Base-by-base conservation (phyloP, 2,329 filamentous ascomycete species). In the Fusarium sp. region DNA sequence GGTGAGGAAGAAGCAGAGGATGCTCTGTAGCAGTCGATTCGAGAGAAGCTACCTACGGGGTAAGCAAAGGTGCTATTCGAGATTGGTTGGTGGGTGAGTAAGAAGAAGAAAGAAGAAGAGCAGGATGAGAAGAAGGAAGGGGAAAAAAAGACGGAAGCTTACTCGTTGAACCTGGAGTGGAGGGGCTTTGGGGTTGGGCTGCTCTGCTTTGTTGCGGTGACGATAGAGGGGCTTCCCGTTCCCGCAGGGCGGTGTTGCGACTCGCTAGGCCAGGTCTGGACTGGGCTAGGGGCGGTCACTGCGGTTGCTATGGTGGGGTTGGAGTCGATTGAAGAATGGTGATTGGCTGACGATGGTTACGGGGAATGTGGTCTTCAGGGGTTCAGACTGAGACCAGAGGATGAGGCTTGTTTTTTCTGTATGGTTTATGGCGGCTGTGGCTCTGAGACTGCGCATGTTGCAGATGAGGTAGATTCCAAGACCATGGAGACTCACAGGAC, bases 151-250 rank as follows among this genome's bases (percentile, higher is more conserved):
- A 57, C 53, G 50, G 48, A 54, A 69, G 49, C 54, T 65, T 64
- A 66, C 61, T 65, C 58, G 62, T 66, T 48, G 61, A 63, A 44
- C 31, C 47, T 53, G 49, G 41, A 39, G 35, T 66, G 63, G 65
- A 68, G 67, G 65, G 65, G 67, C 58, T 64, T 58, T 32, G 50
- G 42, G 51, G 40, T 45, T 45, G 51, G 51, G 51, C 44, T 53
- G 44, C 28, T 51, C 32, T 28, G 45, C 49, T 61, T 19, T 61
- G 68, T 71, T 69, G 68, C 71, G 73, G 73, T 74, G 71, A 74
- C 69, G 69, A 72, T 74, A 68, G 73, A 75, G 73, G 73, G 72
- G 73, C 70, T 60, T 42, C 55, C 57, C 55, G 55, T 70, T 66
- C 58, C 43, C 54, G 48, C 62, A 60, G 58, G 47, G 66, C 65